These are phyloP conservation scores for Phytophthora cryptogea DNA, from an alignment of 352 stramenopile species.

Conservation along the genomic window DNA sequence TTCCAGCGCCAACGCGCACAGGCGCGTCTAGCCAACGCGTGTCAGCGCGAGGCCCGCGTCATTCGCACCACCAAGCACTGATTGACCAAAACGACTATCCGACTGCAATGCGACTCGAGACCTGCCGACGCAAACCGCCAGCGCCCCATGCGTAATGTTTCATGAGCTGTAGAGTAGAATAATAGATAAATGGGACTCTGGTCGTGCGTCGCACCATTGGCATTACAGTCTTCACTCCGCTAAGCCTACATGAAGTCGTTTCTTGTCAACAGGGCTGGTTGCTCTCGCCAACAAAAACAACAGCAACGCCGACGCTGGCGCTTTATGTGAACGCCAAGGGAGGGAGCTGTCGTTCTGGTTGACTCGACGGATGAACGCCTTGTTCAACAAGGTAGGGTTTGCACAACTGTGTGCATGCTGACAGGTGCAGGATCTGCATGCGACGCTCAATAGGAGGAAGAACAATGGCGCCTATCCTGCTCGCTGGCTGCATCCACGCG, in stretches of 20 bases:
- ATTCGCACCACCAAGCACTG: slow-evolving; percentile 27
- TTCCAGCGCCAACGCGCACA: slow-evolving; percentile 62
- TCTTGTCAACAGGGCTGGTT: no score
- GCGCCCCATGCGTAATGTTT: slow-evolving; percentile 22
- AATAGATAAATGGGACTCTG: slow-evolving; percentile 34
- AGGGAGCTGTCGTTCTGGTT: not conserved
- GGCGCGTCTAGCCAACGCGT: slow-evolving; percentile 46
- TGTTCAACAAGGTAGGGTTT: not conserved
- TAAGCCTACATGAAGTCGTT: no score
- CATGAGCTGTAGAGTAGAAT: slow-evolving; percentile 38
- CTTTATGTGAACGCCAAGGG: not conserved
- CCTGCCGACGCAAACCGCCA: slow-evolving; percentile 5
- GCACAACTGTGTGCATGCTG: not conserved
- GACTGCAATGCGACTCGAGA: not conserved
- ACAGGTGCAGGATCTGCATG: not conserved
- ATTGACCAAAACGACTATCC: slow-evolving; percentile 2
- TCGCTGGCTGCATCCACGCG: slow-evolving; percentile 11
- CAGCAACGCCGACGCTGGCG: not conserved
- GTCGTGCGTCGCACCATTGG: slow-evolving; percentile 8
- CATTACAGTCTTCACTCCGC: not conserved
- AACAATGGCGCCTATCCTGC: not conserved
- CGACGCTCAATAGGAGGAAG: not conserved
- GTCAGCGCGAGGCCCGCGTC: slow-evolving; percentile 39
- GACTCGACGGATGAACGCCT: no score
- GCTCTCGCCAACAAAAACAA: no score